Conservation (phyloP, 768 basidiomycete species). For the Suillus cothurnatus region DNA sequence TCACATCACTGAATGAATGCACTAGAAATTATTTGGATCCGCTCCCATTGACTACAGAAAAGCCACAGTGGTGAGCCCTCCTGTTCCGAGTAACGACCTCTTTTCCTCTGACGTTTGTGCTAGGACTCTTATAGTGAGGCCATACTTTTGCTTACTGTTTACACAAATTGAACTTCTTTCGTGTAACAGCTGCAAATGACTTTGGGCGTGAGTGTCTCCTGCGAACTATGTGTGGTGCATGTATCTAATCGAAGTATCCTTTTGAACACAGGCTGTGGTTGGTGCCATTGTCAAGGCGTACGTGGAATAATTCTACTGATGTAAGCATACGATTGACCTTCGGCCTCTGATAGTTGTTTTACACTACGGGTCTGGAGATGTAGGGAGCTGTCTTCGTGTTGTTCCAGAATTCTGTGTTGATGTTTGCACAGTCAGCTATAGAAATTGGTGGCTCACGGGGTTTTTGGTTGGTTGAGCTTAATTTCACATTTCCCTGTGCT, state of each 20-base stretch:
- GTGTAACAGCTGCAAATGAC: constrained; percentile 45
- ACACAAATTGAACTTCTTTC: constrained; percentile 3
- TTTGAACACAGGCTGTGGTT: constrained; percentile 45
- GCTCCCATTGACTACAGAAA: constrained; percentile 35
- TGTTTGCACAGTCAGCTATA: constrained; percentile 51
- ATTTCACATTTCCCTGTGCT: background rate
- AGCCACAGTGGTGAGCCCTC: constrained; percentile 47
- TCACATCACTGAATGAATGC: background rate
- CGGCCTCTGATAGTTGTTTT: constrained; percentile 43
- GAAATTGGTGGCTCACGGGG: constrained; percentile 48
- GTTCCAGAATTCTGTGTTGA: background rate
- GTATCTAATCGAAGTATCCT: background rate
- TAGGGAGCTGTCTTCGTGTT: constrained; percentile 30
- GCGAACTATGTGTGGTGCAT: constrained; percentile 5
- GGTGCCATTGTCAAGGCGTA: constrained; percentile 60
- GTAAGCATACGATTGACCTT: background rate
- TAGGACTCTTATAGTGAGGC: constrained; percentile 53
- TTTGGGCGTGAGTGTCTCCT: constrained; percentile 33
- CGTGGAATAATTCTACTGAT: constrained; percentile 19
- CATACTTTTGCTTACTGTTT: constrained; percentile 11
- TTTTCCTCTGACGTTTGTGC: constrained; percentile 26
- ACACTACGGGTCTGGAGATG: constrained; percentile 66
- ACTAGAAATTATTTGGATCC: constrained; percentile 45
- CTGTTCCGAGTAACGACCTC: background rate
- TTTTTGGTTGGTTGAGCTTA: constrained; percentile 42